These are phyloP conservation scores for Penicillium concentricum DNA, from an alignment of 2,329 filamentous ascomycete species.

Conservation along the genomic window DNA sequence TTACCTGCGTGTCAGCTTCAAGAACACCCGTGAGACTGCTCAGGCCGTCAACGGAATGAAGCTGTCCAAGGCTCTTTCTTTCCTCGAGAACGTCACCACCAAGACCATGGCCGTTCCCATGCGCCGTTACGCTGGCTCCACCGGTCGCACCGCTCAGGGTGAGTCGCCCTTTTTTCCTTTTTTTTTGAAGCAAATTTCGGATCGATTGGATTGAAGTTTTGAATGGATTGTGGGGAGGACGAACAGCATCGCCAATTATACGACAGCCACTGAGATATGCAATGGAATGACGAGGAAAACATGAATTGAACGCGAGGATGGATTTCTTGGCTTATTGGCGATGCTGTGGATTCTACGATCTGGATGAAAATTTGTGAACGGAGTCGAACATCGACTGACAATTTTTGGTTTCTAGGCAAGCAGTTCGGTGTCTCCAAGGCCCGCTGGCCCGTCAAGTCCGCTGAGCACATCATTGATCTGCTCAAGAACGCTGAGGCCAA, in stretches of 20 bases:
- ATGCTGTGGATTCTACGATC: slow-evolving; percentile 6
- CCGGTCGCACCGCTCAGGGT: slow-evolving; percentile 96
- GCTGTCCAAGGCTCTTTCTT: slow-evolving; percentile 87
- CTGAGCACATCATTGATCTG: slow-evolving; percentile 94
- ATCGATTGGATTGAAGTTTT: slow-evolving; percentile 14
- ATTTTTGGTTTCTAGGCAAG: slow-evolving; percentile 67
- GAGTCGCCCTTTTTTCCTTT: slow-evolving; percentile 50
- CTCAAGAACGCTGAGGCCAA: slow-evolving; percentile 98
- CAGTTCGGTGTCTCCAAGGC: slow-evolving; percentile 97
- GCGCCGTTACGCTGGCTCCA: slow-evolving; percentile 95
- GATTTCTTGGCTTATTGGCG: slow-evolving; percentile 3
- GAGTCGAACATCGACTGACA: slow-evolving; percentile 19
- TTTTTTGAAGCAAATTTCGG: slow-evolving; percentile 10
- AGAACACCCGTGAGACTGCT: slow-evolving; percentile 99
- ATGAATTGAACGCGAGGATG: background rate
- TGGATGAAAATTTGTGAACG: slow-evolving; percentile 2
- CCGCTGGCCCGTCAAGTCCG: slow-evolving; percentile 99
- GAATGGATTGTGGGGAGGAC: slow-evolving; percentile 5
- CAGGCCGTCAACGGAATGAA: slow-evolving; percentile 99
- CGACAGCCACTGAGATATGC: slow-evolving; percentile 5
- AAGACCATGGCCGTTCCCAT: slow-evolving; percentile 98
- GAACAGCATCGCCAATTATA: slow-evolving; percentile 4
- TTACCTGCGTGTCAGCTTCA: slow-evolving; percentile 99
- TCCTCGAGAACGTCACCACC: slow-evolving; percentile 97
- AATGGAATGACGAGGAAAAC: background rate